Percentiles rank a stretch among this genome's conserved stretches.
phyloP scores from a whole-genome alignment of 2,329 filamentous ascomycete genomes.

The Lasiodiplodia hormozganensis region DNA sequence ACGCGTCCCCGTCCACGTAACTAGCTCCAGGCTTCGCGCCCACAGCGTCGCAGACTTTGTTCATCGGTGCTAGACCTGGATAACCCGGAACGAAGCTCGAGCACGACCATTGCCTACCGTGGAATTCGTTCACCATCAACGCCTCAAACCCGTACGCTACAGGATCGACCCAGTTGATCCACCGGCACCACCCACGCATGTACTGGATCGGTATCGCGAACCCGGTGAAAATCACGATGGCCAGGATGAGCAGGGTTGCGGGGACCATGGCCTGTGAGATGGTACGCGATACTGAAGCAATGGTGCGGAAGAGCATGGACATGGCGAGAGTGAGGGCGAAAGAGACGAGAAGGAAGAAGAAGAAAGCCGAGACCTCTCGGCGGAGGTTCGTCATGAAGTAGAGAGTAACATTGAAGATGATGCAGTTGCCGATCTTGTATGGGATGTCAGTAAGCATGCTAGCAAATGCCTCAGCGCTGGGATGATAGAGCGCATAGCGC shows the following conservation, averaged over 20 bases:
- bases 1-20: conserved; percentile 49
- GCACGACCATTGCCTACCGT: conserved; percentile 65
- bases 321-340: conserved; percentile 77
- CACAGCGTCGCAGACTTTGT: conserved; percentile 50
- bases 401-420: conserved; percentile 78
- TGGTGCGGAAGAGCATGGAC: conserved; percentile 86
- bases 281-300: conserved; percentile 77
- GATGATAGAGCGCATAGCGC: conserved; percentile 87
- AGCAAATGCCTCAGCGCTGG: conserved; percentile 83
- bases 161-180: conserved; percentile 83
- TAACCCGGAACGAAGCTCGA: conserved; percentile 55
- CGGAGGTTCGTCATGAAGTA: conserved; percentile 90
- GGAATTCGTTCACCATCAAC: conserved; percentile 80
- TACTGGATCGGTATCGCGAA: conserved; percentile 65
- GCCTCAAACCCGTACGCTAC: conserved; percentile 82
- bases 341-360: conserved; percentile 82
- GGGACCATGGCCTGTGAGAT: conserved; percentile 64
- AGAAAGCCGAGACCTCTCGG: conserved; percentile 77
- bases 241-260: conserved; percentile 66
- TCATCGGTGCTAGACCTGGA: conserved; percentile 37
- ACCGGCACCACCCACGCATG: conserved; percentile 81
- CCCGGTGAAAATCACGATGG: conserved; percentile 72
- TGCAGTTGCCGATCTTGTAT: conserved; percentile 76
- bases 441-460: conserved; percentile 89
- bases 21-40: conserved; percentile 49